A percentile compares a stretch with the other conserved stretches of the same genome.
phyloP scores from a whole-genome alignment of 352 stramenopile species.

The Halophytophthora polymorphica region DNA sequence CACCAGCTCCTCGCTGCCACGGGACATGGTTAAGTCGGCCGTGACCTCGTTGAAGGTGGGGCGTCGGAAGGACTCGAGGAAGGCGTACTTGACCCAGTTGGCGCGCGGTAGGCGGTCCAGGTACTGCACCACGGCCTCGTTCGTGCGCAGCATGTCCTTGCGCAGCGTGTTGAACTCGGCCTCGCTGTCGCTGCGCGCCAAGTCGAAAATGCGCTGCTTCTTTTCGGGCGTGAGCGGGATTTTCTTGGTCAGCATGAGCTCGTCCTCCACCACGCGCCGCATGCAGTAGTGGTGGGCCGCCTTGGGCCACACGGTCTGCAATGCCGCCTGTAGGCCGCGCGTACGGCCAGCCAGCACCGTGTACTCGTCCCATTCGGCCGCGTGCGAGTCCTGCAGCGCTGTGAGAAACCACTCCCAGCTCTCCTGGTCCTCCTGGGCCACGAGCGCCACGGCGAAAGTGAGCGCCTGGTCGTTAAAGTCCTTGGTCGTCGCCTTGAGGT shows the following conservation, averaged over 20 bases:
- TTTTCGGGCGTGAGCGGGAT: constrained; percentile 59
- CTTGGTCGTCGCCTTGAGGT: constrained; percentile 67
- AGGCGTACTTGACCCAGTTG: constrained; percentile 79
- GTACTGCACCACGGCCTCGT: constrained; percentile 46
- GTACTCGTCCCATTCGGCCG: constrained; percentile 56
- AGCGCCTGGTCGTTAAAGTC: constrained; percentile 74
- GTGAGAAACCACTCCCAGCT: constrained; percentile 81
- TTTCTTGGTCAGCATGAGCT: constrained; percentile 56
- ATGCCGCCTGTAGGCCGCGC: constrained; percentile 45
- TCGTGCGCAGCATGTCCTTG: constrained; percentile 45
- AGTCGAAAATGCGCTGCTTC: constrained; percentile 65
- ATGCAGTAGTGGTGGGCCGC: constrained; percentile 72
- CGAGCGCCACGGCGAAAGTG: constrained; percentile 63
- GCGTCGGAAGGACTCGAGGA: constrained; percentile 57
- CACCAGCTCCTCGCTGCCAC: constrained; percentile 41
- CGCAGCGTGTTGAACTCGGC: constrained; percentile 65
- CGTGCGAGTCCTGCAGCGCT: constrained; percentile 38
- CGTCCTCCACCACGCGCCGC: constrained; percentile 68
- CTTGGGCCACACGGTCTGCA: constrained; percentile 50
- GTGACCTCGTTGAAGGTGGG: constrained; percentile 76
- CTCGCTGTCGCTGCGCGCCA: constrained; percentile 68
- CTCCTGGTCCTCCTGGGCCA: constrained; percentile 55
- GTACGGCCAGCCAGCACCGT: constrained; percentile 62
- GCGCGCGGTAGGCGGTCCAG: constrained; percentile 54
- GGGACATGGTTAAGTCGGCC: constrained; percentile 50